A percentile compares a stretch with the other conserved stretches of the same genome.
These are phyloP conservation scores for Alternaria novae-zelandiae DNA, from an alignment of 2,329 filamentous ascomycete species.

Conservation along the genomic window DNA sequence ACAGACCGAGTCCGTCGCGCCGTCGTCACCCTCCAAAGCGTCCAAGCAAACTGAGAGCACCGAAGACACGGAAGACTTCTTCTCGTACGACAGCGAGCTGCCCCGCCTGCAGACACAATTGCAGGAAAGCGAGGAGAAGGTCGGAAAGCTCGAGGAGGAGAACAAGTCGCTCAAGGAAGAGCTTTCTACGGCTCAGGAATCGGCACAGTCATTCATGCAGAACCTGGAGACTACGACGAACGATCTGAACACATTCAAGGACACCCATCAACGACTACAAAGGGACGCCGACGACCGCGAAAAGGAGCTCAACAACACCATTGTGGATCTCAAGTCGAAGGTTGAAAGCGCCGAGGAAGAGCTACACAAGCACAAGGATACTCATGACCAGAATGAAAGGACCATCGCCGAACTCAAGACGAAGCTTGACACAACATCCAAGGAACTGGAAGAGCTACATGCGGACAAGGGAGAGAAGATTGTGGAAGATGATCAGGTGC, in stretches of 20 bases:
- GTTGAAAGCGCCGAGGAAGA: slow-evolving; percentile 52
- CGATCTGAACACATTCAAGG: slow-evolving; percentile 64
- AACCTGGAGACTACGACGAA: slow-evolving; percentile 72
- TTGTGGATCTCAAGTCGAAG: slow-evolving; percentile 38
- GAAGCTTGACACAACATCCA: slow-evolving; percentile 48
- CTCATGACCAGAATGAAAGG: slow-evolving; percentile 51
- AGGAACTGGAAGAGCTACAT: slow-evolving; percentile 57
- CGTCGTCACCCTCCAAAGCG: slow-evolving; percentile 34
- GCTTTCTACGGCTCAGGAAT: slow-evolving; percentile 73
- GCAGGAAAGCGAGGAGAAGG: slow-evolving; percentile 71
- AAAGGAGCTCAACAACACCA: slow-evolving; percentile 35
- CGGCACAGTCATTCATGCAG: slow-evolving; percentile 55
- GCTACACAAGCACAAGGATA: slow-evolving; percentile 52
- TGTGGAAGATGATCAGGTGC: slow-evolving; percentile 35
- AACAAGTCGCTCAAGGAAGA: slow-evolving; percentile 73
- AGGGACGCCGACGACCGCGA: slow-evolving; percentile 40
- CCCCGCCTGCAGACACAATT: slow-evolving; percentile 80
- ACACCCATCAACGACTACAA: slow-evolving; percentile 56
- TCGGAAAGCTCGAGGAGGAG: slow-evolving; percentile 72
- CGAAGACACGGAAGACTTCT: slow-evolving; percentile 73
- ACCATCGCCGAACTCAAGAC: slow-evolving; percentile 45
- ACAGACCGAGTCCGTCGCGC: slow-evolving; percentile 32
- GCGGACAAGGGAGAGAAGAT: slow-evolving; percentile 40
- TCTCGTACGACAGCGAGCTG: slow-evolving; percentile 89
- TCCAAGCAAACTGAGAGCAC: slow-evolving; percentile 34